Evolutionary conservation across 2,329 filamentous ascomycete genomes (phyloP), one percentile per base, ranked within the genome.

Genomic region (Periconia sp.): DNA sequence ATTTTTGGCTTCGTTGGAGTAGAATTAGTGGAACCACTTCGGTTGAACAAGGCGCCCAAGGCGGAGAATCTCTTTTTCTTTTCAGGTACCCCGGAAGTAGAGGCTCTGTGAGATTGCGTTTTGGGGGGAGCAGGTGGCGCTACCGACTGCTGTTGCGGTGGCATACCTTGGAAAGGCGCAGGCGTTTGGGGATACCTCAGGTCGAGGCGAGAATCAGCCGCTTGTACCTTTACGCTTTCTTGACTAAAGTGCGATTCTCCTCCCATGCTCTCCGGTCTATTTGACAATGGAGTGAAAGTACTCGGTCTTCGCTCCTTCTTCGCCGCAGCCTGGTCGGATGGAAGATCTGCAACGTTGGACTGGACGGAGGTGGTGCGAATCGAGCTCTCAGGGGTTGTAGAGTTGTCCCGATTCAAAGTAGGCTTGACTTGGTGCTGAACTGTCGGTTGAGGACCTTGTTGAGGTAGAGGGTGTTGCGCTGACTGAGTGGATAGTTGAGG

Each of bases 1-100:
- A 71, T 31, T 40, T 70, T 72, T 15, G 53, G 57, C 41, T 69
- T 69, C 15, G 44, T 42, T 5, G 63, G 50, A 11, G 40, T 29
- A 5, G 46, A 48, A 25, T 64, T 52, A 10, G 52, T 59, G 2
- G 68, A 67, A 23, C 61, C 66, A 8, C 64, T 68, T 22, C 73
- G 63, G 21, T 68, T 63, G 39, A 78, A 76, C 1, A 78, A 48
- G 23, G 66, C 71, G 4, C 73, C 73, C 9, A 78, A 50, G 3
- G 66, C 56, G 2, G 75, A 77, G 34, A 76, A 75, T 23, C 74
- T 66, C 41, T 74, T 76, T 49, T 75, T 76, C 53, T 68, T 71
- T 25, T 67, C 61, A 11, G 58, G 48, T 8, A 49, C 40, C 5
- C 40, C 42, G n/a, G 57, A 44, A 2, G 49, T 49, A 18, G 52